Evolutionary conservation across 768 basidiomycete genomes (phyloP), one percentile per base, ranked within the genome.

Genomic region (Trametes sanguinea): DNA sequence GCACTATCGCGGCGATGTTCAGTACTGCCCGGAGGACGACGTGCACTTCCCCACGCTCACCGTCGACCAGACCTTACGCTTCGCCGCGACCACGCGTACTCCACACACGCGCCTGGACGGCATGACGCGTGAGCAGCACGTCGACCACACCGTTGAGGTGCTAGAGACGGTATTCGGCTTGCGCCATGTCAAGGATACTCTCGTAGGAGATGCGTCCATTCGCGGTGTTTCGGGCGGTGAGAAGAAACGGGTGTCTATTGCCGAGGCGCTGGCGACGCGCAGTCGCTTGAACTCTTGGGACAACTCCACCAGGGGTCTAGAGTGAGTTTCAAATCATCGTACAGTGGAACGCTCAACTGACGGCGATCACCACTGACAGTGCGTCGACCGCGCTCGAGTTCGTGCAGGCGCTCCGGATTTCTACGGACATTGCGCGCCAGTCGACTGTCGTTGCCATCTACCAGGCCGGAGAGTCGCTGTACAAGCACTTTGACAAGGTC

Each of bases 21-120:
- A 84, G 57, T 94, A 92, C 71, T 88, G 83, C 62, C 89, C 90
- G 0, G 92, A 92, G 76, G 92, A 94, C 67, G 92, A 95, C 70
- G 78, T 90, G 1, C 92, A 94, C 71, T 90, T 94, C 66, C 89
- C 93, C 5, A 90, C 89, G 9, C 80, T 96, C 30, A 91, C 89
- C 5, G 91, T 94, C 35, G 81, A 83, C 51, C 82, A 93, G 70
- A 93, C 92, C 0, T 78, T 97, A 33, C 76, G 72, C 14, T 90
- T 92, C 60, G 87, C 89, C 0, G 81, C 87, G 0, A 82, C 80
- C 64, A 87, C 84, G 16, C 87, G 92, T 29, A 83, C 83, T 4
- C 92, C 93, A 2, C 83, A 77, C 32, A 75, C 73, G 3, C 83
- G 88, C 33, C 63, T 83, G 6, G 72, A 68, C 7, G 76, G 76